phyloP scores from a whole-genome alignment of 805 yeast species.

The Lipomyces sp. region DNA sequence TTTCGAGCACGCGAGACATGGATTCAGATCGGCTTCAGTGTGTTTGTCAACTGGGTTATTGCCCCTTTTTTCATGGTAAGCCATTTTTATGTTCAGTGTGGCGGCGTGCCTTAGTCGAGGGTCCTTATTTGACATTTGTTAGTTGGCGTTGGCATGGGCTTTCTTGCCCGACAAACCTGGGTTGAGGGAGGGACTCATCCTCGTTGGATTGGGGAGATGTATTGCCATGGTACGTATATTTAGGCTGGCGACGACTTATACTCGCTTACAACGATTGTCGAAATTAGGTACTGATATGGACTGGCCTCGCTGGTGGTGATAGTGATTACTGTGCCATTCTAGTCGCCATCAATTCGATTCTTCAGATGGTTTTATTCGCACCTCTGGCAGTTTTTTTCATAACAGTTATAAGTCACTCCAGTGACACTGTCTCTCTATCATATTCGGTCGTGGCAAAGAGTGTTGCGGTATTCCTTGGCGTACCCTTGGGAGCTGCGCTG shows the following conservation, averaged over 20 bases:
- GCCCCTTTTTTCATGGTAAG: slow-evolving; percentile 60
- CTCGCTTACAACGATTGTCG: background rate
- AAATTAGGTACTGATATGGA: slow-evolving; percentile 44
- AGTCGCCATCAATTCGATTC: slow-evolving; percentile 56
- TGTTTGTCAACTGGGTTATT: slow-evolving; percentile 58
- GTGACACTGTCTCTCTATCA: slow-evolving; percentile 28
- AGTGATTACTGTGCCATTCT: slow-evolving; percentile 54
- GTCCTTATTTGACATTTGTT: background rate
- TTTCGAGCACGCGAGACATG: slow-evolving; percentile 38
- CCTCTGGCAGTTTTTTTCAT: slow-evolving; percentile 58
- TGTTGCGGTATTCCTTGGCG: slow-evolving; percentile 59
- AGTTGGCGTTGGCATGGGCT: slow-evolving; percentile 57
- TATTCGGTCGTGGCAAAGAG: slow-evolving; percentile 53
- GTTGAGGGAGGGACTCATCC: slow-evolving; percentile 58
- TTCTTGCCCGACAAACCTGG: slow-evolving; percentile 54
- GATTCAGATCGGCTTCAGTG: slow-evolving; percentile 48
- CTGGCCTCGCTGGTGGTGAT: slow-evolving; percentile 59
- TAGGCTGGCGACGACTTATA: background rate
- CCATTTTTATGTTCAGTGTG: too few relatives aligned
- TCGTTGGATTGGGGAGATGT: slow-evolving; percentile 64
- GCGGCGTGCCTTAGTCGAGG: too few relatives aligned
- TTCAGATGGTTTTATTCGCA: slow-evolving; percentile 58
- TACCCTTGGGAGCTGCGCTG: slow-evolving; percentile 57
- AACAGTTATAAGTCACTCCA: slow-evolving; percentile 45
- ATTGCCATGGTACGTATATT: slow-evolving; percentile 55